Percentiles rank a stretch among this genome's conserved stretches.
Conservation (phyloP, 1,139 yeast genomes). For the Hyphopichia pseudoburtonii region DNA sequence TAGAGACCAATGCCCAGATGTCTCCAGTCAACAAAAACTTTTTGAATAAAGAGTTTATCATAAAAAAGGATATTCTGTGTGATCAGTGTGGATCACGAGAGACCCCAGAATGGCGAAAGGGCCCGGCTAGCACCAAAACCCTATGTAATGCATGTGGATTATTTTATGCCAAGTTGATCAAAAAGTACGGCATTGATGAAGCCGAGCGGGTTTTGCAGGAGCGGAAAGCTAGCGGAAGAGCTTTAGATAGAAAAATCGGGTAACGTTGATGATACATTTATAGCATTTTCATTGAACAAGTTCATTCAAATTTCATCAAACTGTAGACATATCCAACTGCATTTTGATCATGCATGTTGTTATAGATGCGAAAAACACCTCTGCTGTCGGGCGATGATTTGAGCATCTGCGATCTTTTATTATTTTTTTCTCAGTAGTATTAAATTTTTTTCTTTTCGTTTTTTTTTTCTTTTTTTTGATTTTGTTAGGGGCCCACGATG, state of each 20-base stretch:
- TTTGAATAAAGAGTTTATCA: constrained; percentile 19
- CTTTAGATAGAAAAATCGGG: constrained; percentile 2
- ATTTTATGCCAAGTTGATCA: constrained; percentile 35
- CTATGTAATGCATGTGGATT: constrained; percentile 50
- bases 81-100: constrained; percentile 29
- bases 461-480: background rate
- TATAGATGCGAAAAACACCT: constrained; percentile 1
- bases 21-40: constrained; percentile 1
- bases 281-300: background rate
- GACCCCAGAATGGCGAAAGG: constrained; percentile 50
- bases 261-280: background rate
- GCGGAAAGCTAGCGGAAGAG: constrained; percentile 9
- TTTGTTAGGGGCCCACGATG: background rate
- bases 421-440: too few species aligned
- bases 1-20: constrained; percentile 4
- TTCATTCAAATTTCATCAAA: too few species aligned
- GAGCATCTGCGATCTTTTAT: too few species aligned
- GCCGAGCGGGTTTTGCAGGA: constrained; percentile 26
- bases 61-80: constrained; percentile 17
- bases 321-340: too few species aligned
- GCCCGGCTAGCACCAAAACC: constrained; percentile 44
- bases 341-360: too few species aligned
- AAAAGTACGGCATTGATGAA: constrained; percentile 24
- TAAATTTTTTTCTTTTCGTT: background rate
- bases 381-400: background rate